These are phyloP conservation scores for Astrephomene gubernaculifera DNA, from an alignment of 139 green algal genomes.

Conservation along the genomic window DNA sequence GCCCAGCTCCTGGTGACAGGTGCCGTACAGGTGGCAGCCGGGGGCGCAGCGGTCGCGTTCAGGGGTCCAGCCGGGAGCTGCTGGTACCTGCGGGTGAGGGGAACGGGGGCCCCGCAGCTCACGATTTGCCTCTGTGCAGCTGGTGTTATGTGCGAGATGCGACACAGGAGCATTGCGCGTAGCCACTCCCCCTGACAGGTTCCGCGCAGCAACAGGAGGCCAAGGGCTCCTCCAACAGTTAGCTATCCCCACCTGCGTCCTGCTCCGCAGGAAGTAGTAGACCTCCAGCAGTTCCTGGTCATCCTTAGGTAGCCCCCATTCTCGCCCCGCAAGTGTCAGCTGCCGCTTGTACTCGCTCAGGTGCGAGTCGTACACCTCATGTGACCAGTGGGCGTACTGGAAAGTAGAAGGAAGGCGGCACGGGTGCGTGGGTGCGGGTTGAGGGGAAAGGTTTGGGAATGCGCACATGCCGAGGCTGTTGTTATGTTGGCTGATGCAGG, in stretches of 20 bases:
- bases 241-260: slow-evolving; percentile 17
- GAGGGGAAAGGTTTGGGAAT: too few relatives aligned
- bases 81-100: not conserved
- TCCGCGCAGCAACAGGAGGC: too few relatives aligned
- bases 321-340: not conserved
- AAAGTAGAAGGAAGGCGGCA: not conserved
- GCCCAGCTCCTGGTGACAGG: slow-evolving; percentile 40
- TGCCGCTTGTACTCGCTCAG: not conserved
- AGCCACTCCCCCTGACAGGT: too few relatives aligned
- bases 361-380: not conserved
- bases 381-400: slow-evolving; percentile 18
- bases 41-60: slow-evolving; percentile 10
- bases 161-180: too few relatives aligned
- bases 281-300: slow-evolving; percentile 28
- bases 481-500: too few relatives aligned
- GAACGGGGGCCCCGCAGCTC: too few relatives aligned
- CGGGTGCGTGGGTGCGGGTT: too few relatives aligned
- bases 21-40: slow-evolving; percentile 28
- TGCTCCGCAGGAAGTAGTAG: slow-evolving; percentile 33
- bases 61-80: not conserved
- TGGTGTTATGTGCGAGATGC: too few relatives aligned
- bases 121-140: too few relatives aligned
- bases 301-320: not conserved
- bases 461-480: too few relatives aligned
- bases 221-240: too few relatives aligned